Percentiles rank a stretch among this genome's conserved stretches.
These are phyloP conservation scores for Mycena vulgaris DNA, from an alignment of 768 basidiomycete genomes.

Conservation along the genomic window DNA sequence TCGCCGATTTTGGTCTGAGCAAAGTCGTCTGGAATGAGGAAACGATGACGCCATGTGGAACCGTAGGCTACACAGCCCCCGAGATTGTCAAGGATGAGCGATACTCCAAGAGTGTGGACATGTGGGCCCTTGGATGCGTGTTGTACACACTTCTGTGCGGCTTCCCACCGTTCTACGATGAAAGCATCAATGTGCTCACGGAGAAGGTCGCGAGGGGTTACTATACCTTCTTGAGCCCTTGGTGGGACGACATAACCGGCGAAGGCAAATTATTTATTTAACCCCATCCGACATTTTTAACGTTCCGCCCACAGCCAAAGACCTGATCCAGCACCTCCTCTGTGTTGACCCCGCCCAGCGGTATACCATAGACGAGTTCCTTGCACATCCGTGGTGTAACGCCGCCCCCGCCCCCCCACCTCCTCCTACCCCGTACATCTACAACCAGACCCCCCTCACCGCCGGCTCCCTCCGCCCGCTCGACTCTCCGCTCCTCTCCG, in stretches of 20 bases:
- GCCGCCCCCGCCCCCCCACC: conserved; percentile 74
- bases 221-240: conserved; percentile 98
- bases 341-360: conserved; percentile 96
- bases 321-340: conserved; percentile 93
- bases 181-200: conserved; percentile 97
- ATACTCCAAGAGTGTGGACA: conserved; percentile 96
- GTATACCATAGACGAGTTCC: conserved; percentile 98
- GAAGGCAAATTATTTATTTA: too few relatives aligned
- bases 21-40: conserved; percentile 99
- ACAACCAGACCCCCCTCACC: conserved; percentile 55
- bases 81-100: conserved; percentile 99
- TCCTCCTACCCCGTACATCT: conserved; percentile 74
- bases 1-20: conserved; percentile 97
- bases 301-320: conserved; percentile 79
- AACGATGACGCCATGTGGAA: conserved; percentile 99
- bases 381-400: conserved; percentile 96
- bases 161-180: conserved; percentile 98
- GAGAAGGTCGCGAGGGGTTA: conserved; percentile 98
- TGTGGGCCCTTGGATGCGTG: conserved; percentile 99
- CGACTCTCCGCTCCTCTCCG: conserved; percentile 93
- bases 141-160: conserved; percentile 98
- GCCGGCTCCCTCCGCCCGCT: conserved; percentile 60
- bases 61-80: conserved; percentile 98
- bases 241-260: conserved; percentile 98
- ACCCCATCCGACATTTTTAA: too few relatives aligned